Base-by-base conservation (phyloP, 1,284 basidiomycete species). In the Gymnopus androsaceus region DNA sequence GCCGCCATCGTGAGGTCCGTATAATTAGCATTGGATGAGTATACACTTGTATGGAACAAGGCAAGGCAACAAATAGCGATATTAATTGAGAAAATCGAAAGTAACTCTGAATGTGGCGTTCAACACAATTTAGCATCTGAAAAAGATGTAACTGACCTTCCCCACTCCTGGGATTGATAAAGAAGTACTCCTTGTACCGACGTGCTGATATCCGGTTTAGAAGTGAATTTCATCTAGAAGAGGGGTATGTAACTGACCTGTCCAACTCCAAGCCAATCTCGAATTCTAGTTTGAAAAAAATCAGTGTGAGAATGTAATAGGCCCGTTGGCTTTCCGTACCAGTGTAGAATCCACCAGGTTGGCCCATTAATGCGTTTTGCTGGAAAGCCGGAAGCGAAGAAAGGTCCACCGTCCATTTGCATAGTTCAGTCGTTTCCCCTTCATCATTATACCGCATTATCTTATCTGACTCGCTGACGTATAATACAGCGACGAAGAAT, bases 351-450 rank as follows among this genome's bases (percentile, higher is more conserved):
- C 89, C 86, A 51, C 78, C 75, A 37, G 73, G 67, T 45, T 78
- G 75, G 21, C 82, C 75, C 53, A 75, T 65, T 23, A 70, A 73
- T 42, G 85, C 84, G 61, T 86, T 85, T 59, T 84, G 82, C 67
- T 82, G 83, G 75, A 91, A 93, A 41, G 83, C 84, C 28, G 90
- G 90, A 56, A 93, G 70, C 25, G 85, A 80, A 42, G 83, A 81
- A 50, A 93, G 76, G 69, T 93, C 87, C 41, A 92, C 90, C 6
- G 86, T 90, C 91, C 91, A 93, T 71, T 89, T 87, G 74, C 91
- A 93, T 52, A 93, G 73, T 66, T 91, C 89, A 49, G 68, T 74
- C 12, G 83, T 85, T 64, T 87, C 87, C 14, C 87, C 87, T 74
- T 92, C 90, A 66, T 92, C 90, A 4, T 86, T 88, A 65, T 90